Conservation (phyloP, 2,329 filamentous ascomycete genomes). For the Pseudogymnoascus sp. region DNA sequence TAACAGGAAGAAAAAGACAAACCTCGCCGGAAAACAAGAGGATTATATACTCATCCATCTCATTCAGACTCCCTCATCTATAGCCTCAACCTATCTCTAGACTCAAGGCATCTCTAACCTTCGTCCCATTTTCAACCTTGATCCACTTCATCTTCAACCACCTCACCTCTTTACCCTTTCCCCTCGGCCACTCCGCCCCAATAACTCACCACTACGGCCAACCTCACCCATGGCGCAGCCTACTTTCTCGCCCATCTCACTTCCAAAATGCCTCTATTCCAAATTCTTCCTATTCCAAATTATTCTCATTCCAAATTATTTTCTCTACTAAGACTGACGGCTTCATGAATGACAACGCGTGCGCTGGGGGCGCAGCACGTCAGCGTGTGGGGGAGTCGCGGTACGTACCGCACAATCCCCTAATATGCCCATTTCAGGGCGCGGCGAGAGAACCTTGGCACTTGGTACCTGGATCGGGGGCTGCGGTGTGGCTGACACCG, state of each 20-base stretch:
- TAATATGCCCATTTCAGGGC: background rate
- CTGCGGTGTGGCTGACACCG: background rate
- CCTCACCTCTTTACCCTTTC: background rate
- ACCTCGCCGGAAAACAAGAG: background rate
- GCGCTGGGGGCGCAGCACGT: background rate
- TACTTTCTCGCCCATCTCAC: background rate
- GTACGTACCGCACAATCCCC: background rate
- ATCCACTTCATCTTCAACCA: background rate
- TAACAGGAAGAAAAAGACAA: background rate
- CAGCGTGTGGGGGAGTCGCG: background rate
- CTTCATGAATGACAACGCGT: background rate
- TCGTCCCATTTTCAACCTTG: background rate
- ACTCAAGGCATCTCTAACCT: background rate
- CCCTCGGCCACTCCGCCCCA: background rate
- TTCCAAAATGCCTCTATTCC: background rate
- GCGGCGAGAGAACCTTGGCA: background rate
- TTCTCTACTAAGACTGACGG: background rate
- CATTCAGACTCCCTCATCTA: background rate
- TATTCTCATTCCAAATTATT: background rate
- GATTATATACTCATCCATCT: background rate
- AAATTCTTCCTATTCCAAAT: background rate
- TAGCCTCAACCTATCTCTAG: background rate
- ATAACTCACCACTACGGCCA: background rate
- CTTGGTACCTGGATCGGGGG: background rate
- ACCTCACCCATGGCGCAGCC: background rate